Evolutionary conservation across 176 grass and related monocot genomes (phyloP).

Genomic region (Oryza officinalis): DNA sequence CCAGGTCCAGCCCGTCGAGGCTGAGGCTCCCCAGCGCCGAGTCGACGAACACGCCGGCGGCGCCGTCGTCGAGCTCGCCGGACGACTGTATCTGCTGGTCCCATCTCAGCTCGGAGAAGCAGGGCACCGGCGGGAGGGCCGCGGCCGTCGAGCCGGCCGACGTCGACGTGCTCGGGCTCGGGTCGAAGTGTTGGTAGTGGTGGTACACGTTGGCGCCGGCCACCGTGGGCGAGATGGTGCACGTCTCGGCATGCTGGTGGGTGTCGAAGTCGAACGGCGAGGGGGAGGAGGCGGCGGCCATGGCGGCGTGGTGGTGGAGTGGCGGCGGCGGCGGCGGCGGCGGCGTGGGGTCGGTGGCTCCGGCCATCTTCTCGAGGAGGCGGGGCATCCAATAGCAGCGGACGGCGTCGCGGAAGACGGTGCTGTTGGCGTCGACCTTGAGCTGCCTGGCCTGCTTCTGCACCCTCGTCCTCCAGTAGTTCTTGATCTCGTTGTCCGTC

Average conservation of each 20-base stretch:
- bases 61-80: conserved; percentile 31
- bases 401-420: conserved; percentile 81
- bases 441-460: conserved; percentile 97
- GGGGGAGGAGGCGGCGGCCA: not conserved
- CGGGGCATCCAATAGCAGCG: conserved; percentile 95
- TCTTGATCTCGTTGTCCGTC: conserved; percentile 98
- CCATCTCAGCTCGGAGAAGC: conserved; percentile 55
- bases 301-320: not conserved
- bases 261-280: not conserved
- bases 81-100: conserved; percentile 9
- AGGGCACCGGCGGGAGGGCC: conserved; percentile 50
- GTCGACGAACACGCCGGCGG: conserved; percentile 27
- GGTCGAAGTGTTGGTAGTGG: not conserved
- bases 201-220: not conserved
- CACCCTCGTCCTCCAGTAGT: conserved; percentile 88
- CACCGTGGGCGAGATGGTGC: too few species aligned
- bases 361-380: conserved; percentile 74
- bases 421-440: conserved; percentile 84
- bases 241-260: too few species aligned
- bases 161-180: conserved; percentile 51
- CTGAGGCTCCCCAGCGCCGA: conserved; percentile 22
- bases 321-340: not conserved
- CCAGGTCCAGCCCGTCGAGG: conserved; percentile 63
- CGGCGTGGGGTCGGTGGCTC: not conserved
- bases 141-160: conserved; percentile 49